Evolutionary conservation across 2,329 filamentous ascomycete species (phyloP).

Genomic region (Pseudocercospora fuligena): DNA sequence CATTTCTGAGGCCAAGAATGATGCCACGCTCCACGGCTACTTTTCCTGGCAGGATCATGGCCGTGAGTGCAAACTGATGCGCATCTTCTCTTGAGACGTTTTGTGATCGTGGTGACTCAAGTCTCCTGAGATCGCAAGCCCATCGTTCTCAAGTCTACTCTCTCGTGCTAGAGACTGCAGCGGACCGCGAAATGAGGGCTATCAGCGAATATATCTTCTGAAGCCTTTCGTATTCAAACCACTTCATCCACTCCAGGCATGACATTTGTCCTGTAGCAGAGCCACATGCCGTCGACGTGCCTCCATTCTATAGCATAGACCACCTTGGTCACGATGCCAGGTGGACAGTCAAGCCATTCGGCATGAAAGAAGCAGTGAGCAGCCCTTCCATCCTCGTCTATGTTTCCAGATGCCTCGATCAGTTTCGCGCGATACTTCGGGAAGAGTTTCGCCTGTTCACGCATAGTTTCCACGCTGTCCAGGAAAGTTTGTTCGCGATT

Average conservation of each 20-base stretch:
- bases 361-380: slow-evolving; percentile 17
- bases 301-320: slow-evolving; percentile 15
- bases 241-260: slow-evolving; percentile 13
- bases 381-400: slow-evolving; percentile 5
- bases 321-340: slow-evolving; percentile 2
- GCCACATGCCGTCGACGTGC: slow-evolving; percentile 18
- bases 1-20: slow-evolving; percentile 17
- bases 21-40: slow-evolving; percentile 17
- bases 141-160: background rate
- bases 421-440: slow-evolving; percentile 11
- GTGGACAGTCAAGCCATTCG: slow-evolving; percentile 15
- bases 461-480: slow-evolving; percentile 12
- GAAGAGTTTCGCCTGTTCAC: slow-evolving; percentile 13
- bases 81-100: background rate
- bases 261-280: slow-evolving; percentile 13
- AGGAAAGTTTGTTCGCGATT: slow-evolving; percentile 13
- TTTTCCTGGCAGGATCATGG: slow-evolving; percentile 27
- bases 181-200: background rate
- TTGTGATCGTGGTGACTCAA: background rate
- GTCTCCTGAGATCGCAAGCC: background rate
- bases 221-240: background rate
- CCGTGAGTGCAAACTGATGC: background rate
- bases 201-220: background rate
- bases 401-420: slow-evolving; percentile 12
- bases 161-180: background rate